Base-by-base conservation (phyloP, 2,329 filamentous ascomycete genomes). In the Monosporascus sp. region DNA sequence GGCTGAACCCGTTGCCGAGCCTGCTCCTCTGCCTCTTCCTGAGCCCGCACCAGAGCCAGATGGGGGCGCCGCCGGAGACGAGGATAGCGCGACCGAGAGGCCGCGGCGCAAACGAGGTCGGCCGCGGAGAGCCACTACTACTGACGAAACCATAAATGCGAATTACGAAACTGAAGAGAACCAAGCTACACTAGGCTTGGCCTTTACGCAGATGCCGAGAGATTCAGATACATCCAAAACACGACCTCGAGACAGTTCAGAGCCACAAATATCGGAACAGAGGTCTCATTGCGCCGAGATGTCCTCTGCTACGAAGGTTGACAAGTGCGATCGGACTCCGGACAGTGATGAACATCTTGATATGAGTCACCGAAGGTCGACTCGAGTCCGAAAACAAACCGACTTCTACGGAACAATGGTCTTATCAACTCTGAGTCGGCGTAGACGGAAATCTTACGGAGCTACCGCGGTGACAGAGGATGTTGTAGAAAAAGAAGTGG, bases 351-450 rank as follows among this genome's bases (percentile, higher is more conserved):
- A 52, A n/a, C 41, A 24, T 22, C n/a, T 41, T 17, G 49, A 58
- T 45, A 31, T 44, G 20, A 56, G 50, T 17, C 37, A 53, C 17
- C 47, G 55, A 20, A 57, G 50, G 20, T 58, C 62, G 31, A 54
- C 50, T 17, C 56, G 52, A 20, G 47, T 37, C n/a, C 58, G 54
- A 14, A 46, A 15, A 18, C 48, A 20, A 22, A 35, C 38, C 11
- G 38, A 41, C 38, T 41, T 41, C 5, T 41, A 41, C 11, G 38
- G 38, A 41, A 41, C 1, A 18, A 41, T 20, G 38, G 38, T 18
- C 17, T 45, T 35, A 22, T 26, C 40, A 9, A 37, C 15, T 7
- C 24, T 26, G 26, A 14, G 4, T 11, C 17, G 9, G 17, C 9
- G 22, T 5, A 45, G 28, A 37, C 6, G n/a, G 37, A 44, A 15